phyloP scores from a whole-genome alignment of 208 protist genomes.

The Kentomonas sorsogonicus region DNA sequence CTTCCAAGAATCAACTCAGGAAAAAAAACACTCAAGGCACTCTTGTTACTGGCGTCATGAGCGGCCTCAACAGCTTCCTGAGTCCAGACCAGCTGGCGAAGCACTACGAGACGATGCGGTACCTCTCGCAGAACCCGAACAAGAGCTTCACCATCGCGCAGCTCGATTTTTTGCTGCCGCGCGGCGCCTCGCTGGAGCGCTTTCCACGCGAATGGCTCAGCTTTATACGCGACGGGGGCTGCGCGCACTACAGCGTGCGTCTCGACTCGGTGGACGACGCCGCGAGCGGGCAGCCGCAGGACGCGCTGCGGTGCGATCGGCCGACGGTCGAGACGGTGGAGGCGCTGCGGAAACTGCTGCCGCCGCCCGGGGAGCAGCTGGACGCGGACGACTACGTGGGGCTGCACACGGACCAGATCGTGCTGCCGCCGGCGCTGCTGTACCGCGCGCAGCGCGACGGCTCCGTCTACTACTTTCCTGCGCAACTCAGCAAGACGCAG shows the following conservation, averaged over 20 bases:
- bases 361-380: constrained; percentile 40
- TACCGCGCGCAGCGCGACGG: constrained; percentile 40
- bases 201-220: constrained; percentile 73
- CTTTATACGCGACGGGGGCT: constrained; percentile 43
- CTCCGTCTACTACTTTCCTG: constrained; percentile 73
- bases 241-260: constrained; percentile 67
- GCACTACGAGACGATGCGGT: constrained; percentile 82
- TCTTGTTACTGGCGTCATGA: constrained; percentile 33
- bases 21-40: neutral
- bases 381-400: constrained; percentile 74
- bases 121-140: constrained; percentile 65
- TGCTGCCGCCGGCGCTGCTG: constrained; percentile 37
- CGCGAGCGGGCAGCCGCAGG: constrained; percentile 8
- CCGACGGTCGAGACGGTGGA: constrained; percentile 44
- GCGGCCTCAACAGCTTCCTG: constrained; percentile 61
- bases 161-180: constrained; percentile 74
- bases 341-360: constrained; percentile 45
- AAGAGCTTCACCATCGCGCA: constrained; percentile 60
- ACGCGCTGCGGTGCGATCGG: constrained; percentile 46
- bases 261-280: constrained; percentile 6
- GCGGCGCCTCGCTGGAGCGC: constrained; percentile 66
- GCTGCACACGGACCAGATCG: constrained; percentile 83
- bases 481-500: constrained; percentile 33
- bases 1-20: constrained; percentile 4
- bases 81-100: constrained; percentile 67